Evolutionary conservation across 345 rosid species (phyloP), one percentile per base, ranked within the genome.

Genomic region (Hibiscus mutabilis): DNA sequence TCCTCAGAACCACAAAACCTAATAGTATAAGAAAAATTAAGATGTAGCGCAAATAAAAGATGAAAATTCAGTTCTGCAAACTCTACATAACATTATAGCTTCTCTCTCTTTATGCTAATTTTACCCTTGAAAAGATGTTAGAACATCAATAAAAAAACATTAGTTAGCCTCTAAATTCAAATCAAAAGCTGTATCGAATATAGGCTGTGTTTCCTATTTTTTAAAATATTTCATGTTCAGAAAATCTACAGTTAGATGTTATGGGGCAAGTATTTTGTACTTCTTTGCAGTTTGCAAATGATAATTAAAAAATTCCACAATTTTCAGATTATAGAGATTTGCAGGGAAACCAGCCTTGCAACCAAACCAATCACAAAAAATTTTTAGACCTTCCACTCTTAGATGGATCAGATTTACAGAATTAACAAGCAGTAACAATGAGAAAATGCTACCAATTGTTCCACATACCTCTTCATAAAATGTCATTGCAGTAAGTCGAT

Each of bases 401-500:
- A 24, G 22, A 46, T 15, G 37, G 12, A 46, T 37, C 57, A 66
- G 33, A 66, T 66, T 66, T 46, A 46, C 37, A 66, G 35, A 44
- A 44, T 7, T 46, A 24, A 24, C 10, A 66, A 24, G 7, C 19
- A 44, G 55, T 24, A 22, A 65, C 31, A 22, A 65, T 15, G 6
- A 46, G 33, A 46, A 46, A 66, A 15, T 3, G 55, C 14, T 69
- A 60, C 61, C 51, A 33, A 63, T 62, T 44, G 8, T 77, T 19
- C 33, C 27, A 71, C 64, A 75, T 80, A 94, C 98, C 88, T 94
- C 97, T 80, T 91, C 98, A 77, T 87, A 94, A 76, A 91, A 94
- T 68, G 97, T 94, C 98, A 94, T 94, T 55, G 98, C 95, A 31
- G 97, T 86, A 74, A 91, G 93, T 77, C 97, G 86, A 76, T 91